Evolutionary conservation across 169 alveolate species (phyloP).

Genomic region (Plasmodium vivax): DNA sequence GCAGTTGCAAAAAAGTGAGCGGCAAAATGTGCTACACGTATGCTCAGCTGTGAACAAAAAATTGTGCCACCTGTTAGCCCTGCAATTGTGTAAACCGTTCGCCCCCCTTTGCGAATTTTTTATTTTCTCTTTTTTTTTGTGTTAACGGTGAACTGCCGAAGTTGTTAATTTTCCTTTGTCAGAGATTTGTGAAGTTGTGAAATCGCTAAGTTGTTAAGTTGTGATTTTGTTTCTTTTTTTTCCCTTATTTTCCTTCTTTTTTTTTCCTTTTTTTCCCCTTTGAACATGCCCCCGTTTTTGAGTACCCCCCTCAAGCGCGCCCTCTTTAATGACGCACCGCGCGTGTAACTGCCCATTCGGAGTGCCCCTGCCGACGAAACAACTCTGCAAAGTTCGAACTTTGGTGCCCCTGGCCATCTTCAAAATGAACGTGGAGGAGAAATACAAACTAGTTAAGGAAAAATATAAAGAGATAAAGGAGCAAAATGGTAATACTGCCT

Average conservation of each 20-base stretch:
- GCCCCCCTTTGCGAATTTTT: neutral
- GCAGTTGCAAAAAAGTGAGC: neutral
- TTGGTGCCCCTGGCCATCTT: neutral
- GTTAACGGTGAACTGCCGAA: neutral
- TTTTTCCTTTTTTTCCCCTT: neutral
- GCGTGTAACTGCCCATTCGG: neutral
- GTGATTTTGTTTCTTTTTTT: neutral
- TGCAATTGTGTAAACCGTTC: neutral
- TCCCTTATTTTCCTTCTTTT: neutral
- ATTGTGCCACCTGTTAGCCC: neutral
- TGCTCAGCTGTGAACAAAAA: neutral
- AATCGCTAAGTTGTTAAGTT: neutral
- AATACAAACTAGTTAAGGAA: constrained; percentile 67
- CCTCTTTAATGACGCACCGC: neutral
- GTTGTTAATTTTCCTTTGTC: constrained; percentile 8
- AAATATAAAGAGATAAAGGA: constrained; percentile 71
- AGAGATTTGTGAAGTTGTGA: neutral
- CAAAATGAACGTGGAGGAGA: constrained; percentile 66
- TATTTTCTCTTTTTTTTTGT: neutral
- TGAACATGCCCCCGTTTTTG: neutral
- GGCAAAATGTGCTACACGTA: neutral
- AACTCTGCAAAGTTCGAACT: neutral
- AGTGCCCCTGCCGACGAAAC: neutral
- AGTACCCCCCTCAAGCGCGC: neutral
- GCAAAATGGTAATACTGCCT: constrained; percentile 69